Evolutionary conservation across 2,329 filamentous ascomycete genomes (phyloP), one percentile per base, ranked within the genome.

Genomic region (Elsinoe perseae): DNA sequence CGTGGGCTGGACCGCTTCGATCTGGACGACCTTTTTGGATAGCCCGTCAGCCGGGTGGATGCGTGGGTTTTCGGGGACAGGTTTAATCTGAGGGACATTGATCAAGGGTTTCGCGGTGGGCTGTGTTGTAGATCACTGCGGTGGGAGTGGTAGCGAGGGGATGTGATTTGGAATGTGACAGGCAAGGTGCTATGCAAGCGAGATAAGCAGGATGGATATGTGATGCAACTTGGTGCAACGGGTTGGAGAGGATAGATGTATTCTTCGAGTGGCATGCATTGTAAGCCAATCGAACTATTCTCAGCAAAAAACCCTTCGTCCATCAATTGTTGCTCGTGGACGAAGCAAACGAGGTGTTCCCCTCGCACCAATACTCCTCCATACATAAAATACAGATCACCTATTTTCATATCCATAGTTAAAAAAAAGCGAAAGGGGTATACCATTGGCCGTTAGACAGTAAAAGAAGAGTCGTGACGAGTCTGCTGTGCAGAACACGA

Each of bases 371-470:
- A 52, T 10, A 32, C 48, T 44, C 40, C 40, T 44, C 16, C 12
- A 25, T 10, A 38, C 20, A 52, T 38, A 34, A 36, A 14, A 9
- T 52, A 50, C 44, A 34, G 32, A 32, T 50, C 27, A n/a, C 44
- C n/a, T n/a, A 21, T 50, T 36, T 36, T 38, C 48, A 14, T 52
- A 38, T 36, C 48, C 48, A 25, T 38, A 25, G 23, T 38, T 36
- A 14, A 12, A 36, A 10, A 38, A 52, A 25, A 34, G 18, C 44
- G 38, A 52, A 52, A 52, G 48, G 48, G 48, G 48, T 52, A 52
- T 52, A 52, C 48, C 28, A 52, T 52, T 48, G 48, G 48, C 48
- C 48, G 48, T 52, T 23, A 52, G 48, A 52, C 48, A 52, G 30
- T 52, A 36, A 52, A 50, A 50, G 30, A 52, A 52, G 18, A 52